Conservation (phyloP, 768 basidiomycete genomes). For the Termitomyces sp. region DNA sequence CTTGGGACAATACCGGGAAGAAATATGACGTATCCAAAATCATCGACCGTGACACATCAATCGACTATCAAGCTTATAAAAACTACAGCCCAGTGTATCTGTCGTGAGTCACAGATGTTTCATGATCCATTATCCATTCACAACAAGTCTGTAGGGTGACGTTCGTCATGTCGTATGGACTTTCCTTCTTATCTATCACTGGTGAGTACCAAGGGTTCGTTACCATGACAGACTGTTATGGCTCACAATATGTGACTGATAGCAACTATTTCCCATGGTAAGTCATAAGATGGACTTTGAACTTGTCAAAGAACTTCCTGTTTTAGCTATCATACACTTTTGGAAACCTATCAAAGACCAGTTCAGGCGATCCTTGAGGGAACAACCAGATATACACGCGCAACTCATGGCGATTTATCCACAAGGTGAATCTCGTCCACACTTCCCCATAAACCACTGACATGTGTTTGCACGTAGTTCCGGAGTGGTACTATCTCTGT, state of each 20-base stretch:
- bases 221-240: background rate
- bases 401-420: constrained; percentile 54
- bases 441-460: background rate
- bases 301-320: background rate
- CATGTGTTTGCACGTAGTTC: constrained; percentile 31
- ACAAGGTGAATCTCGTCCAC: constrained; percentile 25
- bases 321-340: constrained; percentile 44
- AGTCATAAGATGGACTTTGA: background rate
- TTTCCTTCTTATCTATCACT: constrained; percentile 62
- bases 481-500: constrained; percentile 58
- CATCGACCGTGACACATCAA: constrained; percentile 30
- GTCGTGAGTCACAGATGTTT: constrained; percentile 25
- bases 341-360: constrained; percentile 52
- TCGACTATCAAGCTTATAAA: constrained; percentile 41
- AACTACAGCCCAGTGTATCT: constrained; percentile 44
- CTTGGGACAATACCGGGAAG: constrained; percentile 57
- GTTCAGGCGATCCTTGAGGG: constrained; percentile 43
- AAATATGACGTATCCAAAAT: constrained; percentile 40
- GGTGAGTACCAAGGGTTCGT: constrained; percentile 22
- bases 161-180: constrained; percentile 52
- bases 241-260: background rate
- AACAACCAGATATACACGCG: constrained; percentile 57
- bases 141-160: constrained; percentile 33
- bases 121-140: background rate
- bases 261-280: constrained; percentile 46